phyloP scores from a whole-genome alignment of 2,329 filamentous ascomycete genomes.

The Alternaria brassicae region DNA sequence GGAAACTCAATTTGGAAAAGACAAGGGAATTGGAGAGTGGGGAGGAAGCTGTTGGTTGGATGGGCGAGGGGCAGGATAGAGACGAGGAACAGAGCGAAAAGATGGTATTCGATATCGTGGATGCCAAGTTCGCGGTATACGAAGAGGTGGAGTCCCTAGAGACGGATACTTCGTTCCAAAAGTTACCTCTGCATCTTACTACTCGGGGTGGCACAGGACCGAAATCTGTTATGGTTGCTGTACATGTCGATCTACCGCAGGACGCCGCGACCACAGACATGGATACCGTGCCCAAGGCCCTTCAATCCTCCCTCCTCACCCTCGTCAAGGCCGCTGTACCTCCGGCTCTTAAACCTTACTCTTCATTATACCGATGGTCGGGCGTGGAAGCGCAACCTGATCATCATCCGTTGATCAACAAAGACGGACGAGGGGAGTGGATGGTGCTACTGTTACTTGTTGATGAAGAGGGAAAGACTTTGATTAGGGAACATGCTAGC shows the following conservation, averaged over 20 bases:
- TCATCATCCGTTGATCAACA: conserved; percentile 21
- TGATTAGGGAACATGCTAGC: conserved; percentile 5
- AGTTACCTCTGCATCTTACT: background rate
- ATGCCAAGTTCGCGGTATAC: conserved; percentile 4
- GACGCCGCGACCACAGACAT: background rate
- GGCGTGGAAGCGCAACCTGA: conserved; percentile 23
- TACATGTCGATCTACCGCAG: background rate
- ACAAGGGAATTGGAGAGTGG: background rate
- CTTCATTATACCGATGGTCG: conserved; percentile 16
- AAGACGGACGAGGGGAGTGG: conserved; percentile 16
- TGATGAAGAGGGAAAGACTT: conserved; percentile 3
- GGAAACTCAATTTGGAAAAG: conserved; percentile 3
- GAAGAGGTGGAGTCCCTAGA: background rate
- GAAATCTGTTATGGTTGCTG: background rate
- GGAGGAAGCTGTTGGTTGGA: background rate
- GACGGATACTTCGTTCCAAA: background rate
- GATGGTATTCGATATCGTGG: conserved; percentile 7
- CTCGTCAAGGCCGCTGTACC: background rate
- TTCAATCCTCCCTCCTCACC: background rate
- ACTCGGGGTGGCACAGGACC: background rate
- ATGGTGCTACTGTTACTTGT: conserved; percentile 14
- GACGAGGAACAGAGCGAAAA: background rate
- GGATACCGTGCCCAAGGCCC: background rate
- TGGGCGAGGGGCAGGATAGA: too few relatives aligned
- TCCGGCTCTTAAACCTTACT: background rate